Conservation (phyloP, 2,329 filamentous ascomycete species). For the Curvularia eragrostidis region DNA sequence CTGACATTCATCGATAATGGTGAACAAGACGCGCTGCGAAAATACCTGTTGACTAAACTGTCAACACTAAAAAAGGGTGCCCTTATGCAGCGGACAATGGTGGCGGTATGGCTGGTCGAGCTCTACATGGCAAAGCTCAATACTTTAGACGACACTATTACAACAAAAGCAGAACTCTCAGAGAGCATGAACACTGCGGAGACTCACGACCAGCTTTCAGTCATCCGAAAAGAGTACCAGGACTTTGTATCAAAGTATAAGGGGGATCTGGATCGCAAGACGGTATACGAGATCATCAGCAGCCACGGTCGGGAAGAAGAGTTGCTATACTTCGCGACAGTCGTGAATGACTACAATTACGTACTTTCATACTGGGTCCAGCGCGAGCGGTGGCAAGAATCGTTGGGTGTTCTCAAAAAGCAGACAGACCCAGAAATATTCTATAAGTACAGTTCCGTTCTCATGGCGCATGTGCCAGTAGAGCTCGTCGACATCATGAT, state of each 20-base stretch:
- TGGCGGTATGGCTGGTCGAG: slow-evolving; percentile 93
- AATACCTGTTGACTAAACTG: slow-evolving; percentile 87
- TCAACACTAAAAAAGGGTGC: slow-evolving; percentile 80
- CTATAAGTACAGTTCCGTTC: slow-evolving; percentile 95
- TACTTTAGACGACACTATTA: slow-evolving; percentile 89
- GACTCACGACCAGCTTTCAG: slow-evolving; percentile 72
- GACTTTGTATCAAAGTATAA: slow-evolving; percentile 89
- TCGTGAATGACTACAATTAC: slow-evolving; percentile 90
- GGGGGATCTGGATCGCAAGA: slow-evolving; percentile 84
- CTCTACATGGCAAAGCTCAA: slow-evolving; percentile 98
- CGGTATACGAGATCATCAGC: slow-evolving; percentile 93
- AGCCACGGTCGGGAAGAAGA: slow-evolving; percentile 95
- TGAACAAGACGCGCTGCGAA: slow-evolving; percentile 87
- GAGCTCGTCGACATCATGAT: slow-evolving; percentile 95
- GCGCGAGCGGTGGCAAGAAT: slow-evolving; percentile 88
- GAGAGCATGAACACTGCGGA: slow-evolving; percentile 75
- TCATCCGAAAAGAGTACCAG: slow-evolving; percentile 79
- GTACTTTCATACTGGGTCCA: slow-evolving; percentile 98
- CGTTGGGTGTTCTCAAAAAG: slow-evolving; percentile 85
- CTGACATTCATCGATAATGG: slow-evolving; percentile 87
- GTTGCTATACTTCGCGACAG: slow-evolving; percentile 86
- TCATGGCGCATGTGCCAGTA: slow-evolving; percentile 85
- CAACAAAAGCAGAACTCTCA: slow-evolving; percentile 81
- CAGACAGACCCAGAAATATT: slow-evolving; percentile 93
- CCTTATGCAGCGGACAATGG: slow-evolving; percentile 93